Percentiles rank a stretch among this genome's conserved stretches.
phyloP scores from a whole-genome alignment of 1,139 yeast genomes.

The Suhomyces taliae region DNA sequence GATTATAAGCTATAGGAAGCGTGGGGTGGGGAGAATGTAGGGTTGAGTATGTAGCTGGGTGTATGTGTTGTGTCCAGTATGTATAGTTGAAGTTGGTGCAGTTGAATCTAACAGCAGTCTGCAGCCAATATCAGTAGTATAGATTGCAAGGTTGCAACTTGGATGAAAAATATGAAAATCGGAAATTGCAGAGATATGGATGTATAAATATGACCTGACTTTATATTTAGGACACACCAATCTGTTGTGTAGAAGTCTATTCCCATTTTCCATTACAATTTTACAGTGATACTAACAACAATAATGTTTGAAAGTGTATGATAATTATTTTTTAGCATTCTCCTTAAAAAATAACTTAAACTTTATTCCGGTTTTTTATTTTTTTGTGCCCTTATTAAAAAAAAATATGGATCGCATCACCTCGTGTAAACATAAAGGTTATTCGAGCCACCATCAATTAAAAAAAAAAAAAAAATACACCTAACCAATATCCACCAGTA shows the following conservation, averaged over 20 bases:
- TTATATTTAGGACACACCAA: conserved; percentile 1
- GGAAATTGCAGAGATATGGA: conserved; percentile 3
- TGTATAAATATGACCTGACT: conserved; percentile 9
- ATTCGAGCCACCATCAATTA: not conserved
- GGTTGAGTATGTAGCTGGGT: not conserved
- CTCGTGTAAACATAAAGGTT: conserved; percentile 4
- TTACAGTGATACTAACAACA: conserved; percentile 12
- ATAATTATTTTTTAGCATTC: conserved; percentile 8
- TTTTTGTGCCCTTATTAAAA: not conserved
- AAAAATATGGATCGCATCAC: not conserved
- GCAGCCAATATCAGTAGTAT: not conserved
- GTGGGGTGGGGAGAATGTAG: not conserved
- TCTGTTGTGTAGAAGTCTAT: conserved; percentile 2
- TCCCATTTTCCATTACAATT: conserved; percentile 8
- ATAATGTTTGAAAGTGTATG: conserved; percentile 5
- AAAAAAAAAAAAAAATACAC: too few species aligned
- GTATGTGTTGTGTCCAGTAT: too few species aligned
- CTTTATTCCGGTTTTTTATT: not conserved
- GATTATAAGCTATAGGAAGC: too few species aligned
- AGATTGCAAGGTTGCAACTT: conserved; percentile 1
- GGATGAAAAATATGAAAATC: conserved; percentile 5
- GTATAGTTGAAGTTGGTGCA: too few species aligned
- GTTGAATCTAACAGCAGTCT: not conserved
- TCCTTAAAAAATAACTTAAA: conserved; percentile 3
- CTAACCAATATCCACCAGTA: not conserved